Evolutionary conservation across 2,329 filamentous ascomycete genomes (phyloP), one percentile per base, ranked within the genome.

Genomic region (Beauveria caledonica): DNA sequence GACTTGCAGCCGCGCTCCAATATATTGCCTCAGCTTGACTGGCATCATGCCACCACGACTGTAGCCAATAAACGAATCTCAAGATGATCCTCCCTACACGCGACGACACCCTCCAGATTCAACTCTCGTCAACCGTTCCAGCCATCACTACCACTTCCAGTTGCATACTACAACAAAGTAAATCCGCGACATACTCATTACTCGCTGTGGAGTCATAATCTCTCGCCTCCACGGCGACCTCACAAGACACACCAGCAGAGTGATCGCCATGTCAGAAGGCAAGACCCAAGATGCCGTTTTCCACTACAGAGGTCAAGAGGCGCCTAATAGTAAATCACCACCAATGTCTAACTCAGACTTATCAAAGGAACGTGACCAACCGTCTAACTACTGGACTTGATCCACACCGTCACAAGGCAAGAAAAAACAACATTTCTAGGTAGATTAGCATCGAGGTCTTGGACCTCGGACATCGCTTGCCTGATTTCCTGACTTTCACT

Each of bases 1-100:
- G 42, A 56, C 53, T 48, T 56, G 53, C 53, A 56, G 53, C 25
- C 19, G 29, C 42, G 42, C 42, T 48, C 44, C 53, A 56, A 56
- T 56, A 29, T 55, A 19, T 45, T 55, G 52, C 52, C 40, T 55
- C 39, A 27, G 39, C 23, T 44, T 17, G 36, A 23, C 39, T 39
- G 29, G 51, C 51, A 54, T 54, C 21, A 10, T 54, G 15, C 19
- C 23, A 29, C 11, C 33, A 53, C 50, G 17, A 33, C 50, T 9
- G 29, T 25, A 23, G 36, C 36, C n/a, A 42, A n/a, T 23, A 10
- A 45, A 55, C 17, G 17, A 44, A 29, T n/a, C 23, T 48, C 45
- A 7, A 48, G 19, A 42, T 7, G n/a, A 19, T 10, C 40, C 25
- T 21, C 15, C 21, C 17, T 21, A 29, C 25, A 53, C 19, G 36